Base-by-base conservation (phyloP, 2,329 filamentous ascomycete genomes). In the Capronia coronata region DNA sequence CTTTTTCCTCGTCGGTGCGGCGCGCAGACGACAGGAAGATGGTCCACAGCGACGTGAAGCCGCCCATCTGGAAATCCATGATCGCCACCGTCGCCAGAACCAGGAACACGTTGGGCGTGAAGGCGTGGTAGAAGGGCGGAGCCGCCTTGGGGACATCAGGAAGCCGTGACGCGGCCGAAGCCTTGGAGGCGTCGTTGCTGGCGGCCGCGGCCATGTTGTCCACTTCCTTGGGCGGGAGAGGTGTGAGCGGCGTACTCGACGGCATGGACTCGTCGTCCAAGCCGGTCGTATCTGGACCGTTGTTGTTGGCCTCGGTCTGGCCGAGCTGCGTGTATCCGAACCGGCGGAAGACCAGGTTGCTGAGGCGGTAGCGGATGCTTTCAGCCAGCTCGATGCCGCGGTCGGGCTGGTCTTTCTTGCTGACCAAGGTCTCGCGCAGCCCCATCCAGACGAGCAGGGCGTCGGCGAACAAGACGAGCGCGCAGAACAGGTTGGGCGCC, bases 21-120 rank as follows among this genome's bases (percentile, higher is more conserved):
- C 83, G 82, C 0, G 84, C 82, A 0, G 84, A 86, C 1, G 85
- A 87, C 38, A 89, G 76, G 68, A 89, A 89, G 40, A 87, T 76
- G 43, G 85, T 82, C 82, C 84, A 88, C 18, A 89, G 75, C 14
- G 83, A 82, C 63, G 86, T 83, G 70, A 88, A 89, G 22, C 84
- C 84, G 54, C 68, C 68, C 66, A 88, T 75, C 66, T 87, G 84
- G 61, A 87, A 84, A 63, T 86, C 82, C 64, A 86, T 83, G 55
- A 87, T 79, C 6, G 80, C 81, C 58, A 82, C 80, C 21, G 79
- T 79, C 46, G 84, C 62, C 5, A 87, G 66, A 2, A 75, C 77
- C 64, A 70, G 75, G 51, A 78, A 60, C 9, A 78, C 75, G 53
- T 79, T 79, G 45, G 71, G 65, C 1, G 75, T 79, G 73, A 76